Evolutionary conservation across 2,329 filamentous ascomycete genomes (phyloP).

Genomic region (Sclerotinia spermophila): DNA sequence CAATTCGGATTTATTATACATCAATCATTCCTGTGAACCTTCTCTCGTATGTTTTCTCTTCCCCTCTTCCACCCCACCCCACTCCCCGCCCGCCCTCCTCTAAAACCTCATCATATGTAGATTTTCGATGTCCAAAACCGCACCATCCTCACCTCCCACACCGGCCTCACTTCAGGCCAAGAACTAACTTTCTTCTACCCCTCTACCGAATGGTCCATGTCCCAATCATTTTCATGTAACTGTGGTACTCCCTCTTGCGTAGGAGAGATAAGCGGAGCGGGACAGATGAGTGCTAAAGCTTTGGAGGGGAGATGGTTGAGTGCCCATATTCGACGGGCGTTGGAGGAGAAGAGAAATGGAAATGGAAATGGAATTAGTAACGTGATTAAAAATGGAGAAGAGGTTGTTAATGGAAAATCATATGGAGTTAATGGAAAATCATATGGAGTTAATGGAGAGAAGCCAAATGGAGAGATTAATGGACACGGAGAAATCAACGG

Average conservation of each 20-base stretch:
- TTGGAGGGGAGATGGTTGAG: slow-evolving; percentile 60
- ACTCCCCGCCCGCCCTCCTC: neutral
- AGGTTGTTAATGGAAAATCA: neutral
- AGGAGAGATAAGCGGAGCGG: slow-evolving; percentile 60
- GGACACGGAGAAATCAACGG: neutral
- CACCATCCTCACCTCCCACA: slow-evolving; percentile 55
- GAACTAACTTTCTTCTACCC: slow-evolving; percentile 73
- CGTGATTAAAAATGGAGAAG: neutral
- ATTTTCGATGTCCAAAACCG: slow-evolving; percentile 58
- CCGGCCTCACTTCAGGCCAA: slow-evolving; percentile 52
- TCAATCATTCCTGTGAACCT: slow-evolving; percentile 66
- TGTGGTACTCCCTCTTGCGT: slow-evolving; percentile 57
- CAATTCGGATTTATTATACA: slow-evolving; percentile 64
- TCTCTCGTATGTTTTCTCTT: slow-evolving; percentile 51
- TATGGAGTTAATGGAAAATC: no score
- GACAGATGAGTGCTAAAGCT: slow-evolving; percentile 52
- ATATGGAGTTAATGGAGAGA: neutral
- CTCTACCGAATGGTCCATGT: slow-evolving; percentile 72
- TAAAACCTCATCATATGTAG: slow-evolving; percentile 38
- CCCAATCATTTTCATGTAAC: slow-evolving; percentile 65
- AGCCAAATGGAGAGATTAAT: neutral
- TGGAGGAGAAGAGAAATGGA: neutral
- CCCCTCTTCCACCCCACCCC: neutral
- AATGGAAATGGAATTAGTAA: neutral
- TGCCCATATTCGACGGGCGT: slow-evolving; percentile 19